Base-by-base conservation (phyloP, 257 asterid species). In the Avicennia marina region DNA sequence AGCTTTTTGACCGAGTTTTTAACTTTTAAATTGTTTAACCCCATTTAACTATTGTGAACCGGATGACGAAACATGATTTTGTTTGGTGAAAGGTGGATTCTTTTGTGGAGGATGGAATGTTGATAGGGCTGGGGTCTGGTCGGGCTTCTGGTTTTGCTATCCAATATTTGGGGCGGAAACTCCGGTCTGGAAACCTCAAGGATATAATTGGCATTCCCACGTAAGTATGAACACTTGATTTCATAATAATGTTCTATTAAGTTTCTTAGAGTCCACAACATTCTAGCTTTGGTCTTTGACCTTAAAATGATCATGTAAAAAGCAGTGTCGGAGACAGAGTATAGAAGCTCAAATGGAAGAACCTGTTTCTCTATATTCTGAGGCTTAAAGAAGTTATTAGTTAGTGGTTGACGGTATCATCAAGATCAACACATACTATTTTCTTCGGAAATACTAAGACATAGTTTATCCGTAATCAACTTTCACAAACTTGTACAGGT, bases 81-180 rank as follows among this genome's bases (percentile, higher is more conserved):
- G 33, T 60, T 32, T 60, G 65, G 44, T 59, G 29, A 60, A 72
- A 86, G 95, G 93, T 86, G 45, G 89, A 86, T 66, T 69, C 87
- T 0, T 86, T 72, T 66, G 91, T 83, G 57, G 75, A 83, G 74
- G 76, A 58, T 69, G 91, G 95, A 39, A 86, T 86, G 95, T 77
- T 78, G 65, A 58, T 86, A 59, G 95, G 93, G 32, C 70, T 86
- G 52, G 93, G 93, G 20, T 72, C 89, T 57, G 95, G 93, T 46
- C 74, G 80, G 2, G 89, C 93, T 71, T 86, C 95, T 32, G 44
- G 65, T 24, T 72, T 78, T 13, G 89, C 95, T 51, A 86, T 80
- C 21, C 89, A 82, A 15, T 86, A 86, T 71, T 59, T 86, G 68
- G 95, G 95, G 51, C 81, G 69, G 46, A 78, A 80, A 63, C 82